Percentiles rank a stretch among this genome's conserved stretches.
Conservation (phyloP, 345 rosid genomes). For the Cardiospermum halicacabum region DNA sequence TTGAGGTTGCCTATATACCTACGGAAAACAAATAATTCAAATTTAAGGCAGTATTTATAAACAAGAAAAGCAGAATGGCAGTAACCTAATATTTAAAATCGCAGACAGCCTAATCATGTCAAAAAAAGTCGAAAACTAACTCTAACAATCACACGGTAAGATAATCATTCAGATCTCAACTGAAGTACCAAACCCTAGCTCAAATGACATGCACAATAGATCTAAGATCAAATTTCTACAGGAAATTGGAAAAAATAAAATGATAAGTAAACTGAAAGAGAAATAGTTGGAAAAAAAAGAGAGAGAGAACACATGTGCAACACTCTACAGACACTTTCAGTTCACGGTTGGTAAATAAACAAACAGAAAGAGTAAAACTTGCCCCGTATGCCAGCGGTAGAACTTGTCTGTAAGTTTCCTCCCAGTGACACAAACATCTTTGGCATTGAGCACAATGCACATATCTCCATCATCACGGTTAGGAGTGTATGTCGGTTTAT, state of each 20-base stretch:
- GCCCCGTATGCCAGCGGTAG: conserved; percentile 95
- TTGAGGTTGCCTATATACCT: conserved; percentile 91
- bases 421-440: conserved; percentile 76
- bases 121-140: not conserved
- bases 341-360: conserved; percentile 5
- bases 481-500: conserved; percentile 89
- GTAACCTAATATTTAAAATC: not conserved
- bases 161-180: not conserved
- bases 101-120: not conserved
- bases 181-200: not conserved
- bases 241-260: not conserved
- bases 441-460: conserved; percentile 97
- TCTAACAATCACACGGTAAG: not conserved
- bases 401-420: conserved; percentile 90
- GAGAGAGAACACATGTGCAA: not conserved
- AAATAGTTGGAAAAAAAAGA: too few species aligned
- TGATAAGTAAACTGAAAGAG: not conserved
- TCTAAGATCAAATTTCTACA: not conserved
- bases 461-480: conserved; percentile 93
- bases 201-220: not conserved
- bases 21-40: conserved; percentile 17
- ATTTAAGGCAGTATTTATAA: not conserved
- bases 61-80: not conserved
- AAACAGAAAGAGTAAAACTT: conserved; percentile 26
- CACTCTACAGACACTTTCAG: not conserved